phyloP scores from a whole-genome alignment of 2,329 filamentous ascomycete genomes.

The Alternaria infectoria region DNA sequence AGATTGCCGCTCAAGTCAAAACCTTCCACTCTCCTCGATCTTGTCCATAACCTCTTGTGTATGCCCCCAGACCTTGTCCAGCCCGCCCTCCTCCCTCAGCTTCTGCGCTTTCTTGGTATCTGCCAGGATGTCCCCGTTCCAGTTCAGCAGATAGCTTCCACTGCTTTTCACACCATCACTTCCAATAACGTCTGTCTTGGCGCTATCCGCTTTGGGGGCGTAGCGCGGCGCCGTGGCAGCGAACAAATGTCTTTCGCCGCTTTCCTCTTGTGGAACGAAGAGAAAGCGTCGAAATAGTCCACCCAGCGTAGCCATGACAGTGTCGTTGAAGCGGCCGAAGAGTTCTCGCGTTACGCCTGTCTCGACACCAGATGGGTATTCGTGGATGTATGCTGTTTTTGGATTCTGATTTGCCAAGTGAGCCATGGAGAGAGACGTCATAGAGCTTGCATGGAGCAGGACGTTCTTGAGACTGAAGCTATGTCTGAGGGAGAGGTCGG shows the following conservation, averaged over 20 bases:
- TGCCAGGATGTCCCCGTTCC: conserved; percentile 28
- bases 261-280: conserved; percentile 33
- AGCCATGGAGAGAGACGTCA: conserved; percentile 35
- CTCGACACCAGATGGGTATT: conserved; percentile 32
- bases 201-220: conserved; percentile 20
- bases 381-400: conserved; percentile 36
- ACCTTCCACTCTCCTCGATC: conserved; percentile 18
- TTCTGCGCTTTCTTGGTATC: conserved; percentile 22
- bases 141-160: conserved; percentile 34
- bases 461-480: conserved; percentile 34
- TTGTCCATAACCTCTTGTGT: conserved; percentile 41
- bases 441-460: conserved; percentile 29
- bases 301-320: conserved; percentile 6
- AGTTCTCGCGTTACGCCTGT: conserved; percentile 24
- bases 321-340: conserved; percentile 6
- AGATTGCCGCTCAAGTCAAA: background rate
- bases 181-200: conserved; percentile 18
- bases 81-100: conserved; percentile 30
- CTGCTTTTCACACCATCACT: conserved; percentile 33
- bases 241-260: conserved; percentile 44
- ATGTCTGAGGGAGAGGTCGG: conserved; percentile 36
- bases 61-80: conserved; percentile 40
- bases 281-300: conserved; percentile 20
- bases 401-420: conserved; percentile 29
- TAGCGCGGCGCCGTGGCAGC: conserved; percentile 35